Evolutionary conservation across 2,329 filamentous ascomycete species (phyloP), one percentile per base, ranked within the genome.

Genomic region (Pyricularia sp.): DNA sequence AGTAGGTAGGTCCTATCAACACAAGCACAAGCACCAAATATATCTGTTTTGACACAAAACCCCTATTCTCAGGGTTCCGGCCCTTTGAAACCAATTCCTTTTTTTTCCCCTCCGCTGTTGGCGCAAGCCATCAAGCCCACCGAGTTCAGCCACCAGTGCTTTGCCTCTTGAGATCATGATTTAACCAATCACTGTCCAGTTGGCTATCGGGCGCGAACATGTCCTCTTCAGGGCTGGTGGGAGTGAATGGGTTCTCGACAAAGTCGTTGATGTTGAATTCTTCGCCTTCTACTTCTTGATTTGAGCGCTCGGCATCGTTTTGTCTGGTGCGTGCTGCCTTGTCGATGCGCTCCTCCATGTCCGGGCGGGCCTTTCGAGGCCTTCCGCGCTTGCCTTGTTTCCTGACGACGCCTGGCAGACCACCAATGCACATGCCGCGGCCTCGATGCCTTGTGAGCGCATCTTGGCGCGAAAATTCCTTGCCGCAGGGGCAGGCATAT

Each of bases 341-440:
- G 2, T 84, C 81, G 64, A 81, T 73, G 9, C 84, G 79, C 62
- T 82, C 75, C 4, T 84, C 82, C 71, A 82, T 75, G 61, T 85
- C 83, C 0, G 84, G 84, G 7, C 84, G 75, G 68, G 82, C 78
- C 78, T 88, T 88, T 67, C 84, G 81, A 6, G 86, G 86, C 22
- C 86, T 78, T 9, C 86, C 86, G n/a, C 84, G 79, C 77, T 86
- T 86, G 59, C 83, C 83, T 7, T 81, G 77, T 72, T 85, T 85
- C 62, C 83, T 78, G 7, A 84, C 82, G 16, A 84, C 78, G 53
- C 93, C 93, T 68, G 96, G 91, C 71, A 97, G 96, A 5, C 92
- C 93, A 65, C 94, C 94, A 65, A 94, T 88, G 76, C 94, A 99
- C 90, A 97, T 96, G 65, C 93, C 94, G 55, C 94, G 88, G 75